A percentile compares a stretch with the other conserved stretches of the same genome.
phyloP scores from a whole-genome alignment of 2,329 filamentous ascomycete genomes.

The Niveomyces coronatus region DNA sequence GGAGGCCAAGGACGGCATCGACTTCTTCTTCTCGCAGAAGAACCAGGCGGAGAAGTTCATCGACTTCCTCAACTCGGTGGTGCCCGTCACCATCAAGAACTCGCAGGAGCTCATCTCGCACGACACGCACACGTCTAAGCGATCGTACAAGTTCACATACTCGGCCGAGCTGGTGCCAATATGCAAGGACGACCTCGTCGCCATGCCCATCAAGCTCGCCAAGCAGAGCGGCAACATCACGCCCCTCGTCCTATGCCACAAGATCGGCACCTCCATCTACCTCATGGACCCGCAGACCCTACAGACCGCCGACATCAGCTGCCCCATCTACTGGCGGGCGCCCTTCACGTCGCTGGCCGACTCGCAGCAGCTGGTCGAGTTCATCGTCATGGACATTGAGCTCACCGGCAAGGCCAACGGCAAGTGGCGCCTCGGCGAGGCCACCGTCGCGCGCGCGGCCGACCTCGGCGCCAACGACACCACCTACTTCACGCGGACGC shows the following conservation, averaged over 20 bases:
- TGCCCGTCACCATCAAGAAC: constrained; percentile 69
- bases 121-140: constrained; percentile 82
- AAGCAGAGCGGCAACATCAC: constrained; percentile 81
- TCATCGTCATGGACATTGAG: constrained; percentile 92
- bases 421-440: constrained; percentile 76
- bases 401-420: constrained; percentile 64
- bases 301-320: constrained; percentile 77
- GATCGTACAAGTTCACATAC: constrained; percentile 91
- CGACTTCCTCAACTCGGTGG: constrained; percentile 77
- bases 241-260: constrained; percentile 75
- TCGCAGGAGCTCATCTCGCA: constrained; percentile 78
- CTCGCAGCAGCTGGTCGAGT: constrained; percentile 76
- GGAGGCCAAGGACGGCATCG: constrained; percentile 88
- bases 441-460: constrained; percentile 73
- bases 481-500: constrained; percentile 83
- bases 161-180: constrained; percentile 86
- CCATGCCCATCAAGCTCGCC: constrained; percentile 78
- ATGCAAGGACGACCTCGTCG: constrained; percentile 96
- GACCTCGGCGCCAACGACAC: constrained; percentile 80
- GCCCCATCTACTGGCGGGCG: constrained; percentile 78
- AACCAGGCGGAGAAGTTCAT: constrained; percentile 91
- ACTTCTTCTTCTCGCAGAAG: constrained; percentile 84
- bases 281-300: constrained; percentile 84
- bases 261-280: constrained; percentile 82
- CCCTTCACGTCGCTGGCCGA: constrained; percentile 81